Evolutionary conservation across 75 land plant genomes (phyloP).

Genomic region (Cryptomeria japonica): DNA sequence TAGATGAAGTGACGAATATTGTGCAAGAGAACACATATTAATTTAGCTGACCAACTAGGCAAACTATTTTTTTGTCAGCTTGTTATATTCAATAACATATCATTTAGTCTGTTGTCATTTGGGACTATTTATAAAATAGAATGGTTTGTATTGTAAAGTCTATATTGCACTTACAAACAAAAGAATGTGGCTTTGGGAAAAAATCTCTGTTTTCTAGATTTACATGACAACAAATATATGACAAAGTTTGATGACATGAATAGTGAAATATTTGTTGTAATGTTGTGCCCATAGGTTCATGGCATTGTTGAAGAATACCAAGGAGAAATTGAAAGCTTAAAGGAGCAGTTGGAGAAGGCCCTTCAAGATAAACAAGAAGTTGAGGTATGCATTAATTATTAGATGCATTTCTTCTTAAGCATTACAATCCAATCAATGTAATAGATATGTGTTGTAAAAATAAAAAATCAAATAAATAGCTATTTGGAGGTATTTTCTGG

Average conservation of each 20-base stretch:
- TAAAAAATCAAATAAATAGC: too few species aligned
- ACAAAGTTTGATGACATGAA: neutral
- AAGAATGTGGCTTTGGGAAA: neutral
- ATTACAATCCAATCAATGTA: neutral
- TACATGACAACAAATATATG: neutral
- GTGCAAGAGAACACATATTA: too few species aligned
- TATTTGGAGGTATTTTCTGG: neutral
- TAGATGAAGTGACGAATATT: too few species aligned
- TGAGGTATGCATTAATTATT: conserved; percentile 24
- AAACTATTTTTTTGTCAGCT: neutral
- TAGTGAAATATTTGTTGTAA: neutral
- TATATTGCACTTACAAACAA: too few species aligned
- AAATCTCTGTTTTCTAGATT: neutral
- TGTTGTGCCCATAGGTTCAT: conserved; percentile 14
- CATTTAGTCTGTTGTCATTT: neutral
- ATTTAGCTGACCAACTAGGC: too few species aligned
- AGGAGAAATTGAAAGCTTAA: conserved; percentile 30
- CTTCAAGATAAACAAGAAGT: conserved; percentile 29
- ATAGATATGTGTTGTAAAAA: neutral
- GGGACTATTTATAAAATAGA: too few species aligned
- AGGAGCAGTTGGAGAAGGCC: conserved; percentile 33
- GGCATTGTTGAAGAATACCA: conserved; percentile 17
- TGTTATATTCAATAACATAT: too few species aligned
- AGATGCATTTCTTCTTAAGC: neutral
- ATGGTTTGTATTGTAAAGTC: neutral